phyloP scores from a whole-genome alignment of 1,284 basidiomycete species.

The Somion occarium region DNA sequence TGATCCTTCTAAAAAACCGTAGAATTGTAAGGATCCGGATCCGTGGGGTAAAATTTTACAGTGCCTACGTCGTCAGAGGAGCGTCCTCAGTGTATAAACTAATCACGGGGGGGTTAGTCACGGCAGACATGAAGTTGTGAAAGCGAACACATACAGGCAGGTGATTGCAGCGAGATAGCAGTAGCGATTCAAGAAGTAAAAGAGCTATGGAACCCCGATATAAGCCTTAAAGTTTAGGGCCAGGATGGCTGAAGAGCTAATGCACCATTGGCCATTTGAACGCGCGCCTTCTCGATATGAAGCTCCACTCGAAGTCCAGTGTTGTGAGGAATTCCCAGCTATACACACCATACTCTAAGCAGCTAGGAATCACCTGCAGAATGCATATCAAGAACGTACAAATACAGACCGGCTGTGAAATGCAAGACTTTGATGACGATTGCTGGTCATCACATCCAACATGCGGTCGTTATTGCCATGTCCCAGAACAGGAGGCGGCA shows the following conservation, averaged over 20 bases:
- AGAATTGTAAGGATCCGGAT: constrained; percentile 29
- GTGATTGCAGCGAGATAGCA: neutral
- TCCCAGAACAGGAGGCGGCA: neutral
- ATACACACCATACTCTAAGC: no score
- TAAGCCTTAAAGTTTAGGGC: neutral
- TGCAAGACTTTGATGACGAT: neutral
- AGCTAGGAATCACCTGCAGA: neutral
- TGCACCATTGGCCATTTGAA: constrained; percentile 4
- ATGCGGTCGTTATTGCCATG: no score
- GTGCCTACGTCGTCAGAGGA: neutral
- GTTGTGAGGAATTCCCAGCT: constrained; percentile 6
- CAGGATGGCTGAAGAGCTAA: neutral
- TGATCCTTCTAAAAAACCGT: neutral
- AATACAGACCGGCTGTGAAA: neutral
- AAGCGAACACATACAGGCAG: neutral
- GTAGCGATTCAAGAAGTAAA: constrained; percentile 3
- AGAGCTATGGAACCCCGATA: neutral
- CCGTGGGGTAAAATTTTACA: neutral
- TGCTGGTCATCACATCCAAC: neutral
- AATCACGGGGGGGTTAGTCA: neutral
- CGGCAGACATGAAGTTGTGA: neutral
- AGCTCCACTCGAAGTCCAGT: neutral
- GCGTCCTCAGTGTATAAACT: neutral
- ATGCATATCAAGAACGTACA: neutral
- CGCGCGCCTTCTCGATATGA: neutral